A percentile compares a stretch with the other conserved stretches of the same genome.
phyloP scores from a whole-genome alignment of 768 basidiomycete species.

The Pleurotus platypus region DNA sequence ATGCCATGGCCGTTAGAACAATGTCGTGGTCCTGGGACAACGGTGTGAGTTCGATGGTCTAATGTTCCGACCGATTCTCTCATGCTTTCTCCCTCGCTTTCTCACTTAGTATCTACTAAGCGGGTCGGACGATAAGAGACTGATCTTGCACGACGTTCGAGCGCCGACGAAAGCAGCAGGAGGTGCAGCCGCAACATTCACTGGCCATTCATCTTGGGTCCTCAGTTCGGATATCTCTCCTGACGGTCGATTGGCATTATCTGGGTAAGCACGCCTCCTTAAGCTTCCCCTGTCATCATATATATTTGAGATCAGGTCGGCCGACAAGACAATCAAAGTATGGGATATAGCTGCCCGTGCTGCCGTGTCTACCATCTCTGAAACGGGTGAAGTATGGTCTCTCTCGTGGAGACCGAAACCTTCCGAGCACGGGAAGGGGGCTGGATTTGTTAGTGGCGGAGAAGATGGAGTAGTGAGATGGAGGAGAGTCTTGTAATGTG shows the following conservation, averaged over 20 bases:
- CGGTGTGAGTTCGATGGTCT: constrained; percentile 46
- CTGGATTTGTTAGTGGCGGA: constrained; percentile 71
- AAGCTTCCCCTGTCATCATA: neutral
- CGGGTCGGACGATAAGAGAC: constrained; percentile 89
- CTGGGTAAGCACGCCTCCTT: constrained; percentile 52
- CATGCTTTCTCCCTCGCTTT: neutral
- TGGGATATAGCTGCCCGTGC: constrained; percentile 80
- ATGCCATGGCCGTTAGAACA: constrained; percentile 87
- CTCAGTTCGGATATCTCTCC: constrained; percentile 79
- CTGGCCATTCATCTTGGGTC: constrained; percentile 91
- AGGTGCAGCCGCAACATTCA: constrained; percentile 80
- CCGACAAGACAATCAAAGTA: constrained; percentile 82
- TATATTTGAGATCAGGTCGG: constrained; percentile 47
- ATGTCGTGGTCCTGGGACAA: constrained; percentile 89
- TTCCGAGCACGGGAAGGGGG: constrained; percentile 48
- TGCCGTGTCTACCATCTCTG: constrained; percentile 74
- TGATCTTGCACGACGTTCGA: constrained; percentile 88
- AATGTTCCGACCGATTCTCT: neutral
- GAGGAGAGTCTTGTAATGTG: constrained; percentile 49
- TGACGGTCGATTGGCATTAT: constrained; percentile 74
- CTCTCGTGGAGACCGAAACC: constrained; percentile 76
- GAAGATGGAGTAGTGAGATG: constrained; percentile 73
- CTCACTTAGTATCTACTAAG: constrained; percentile 70
- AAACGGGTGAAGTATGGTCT: constrained; percentile 80
- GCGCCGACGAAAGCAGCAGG: constrained; percentile 49